Conservation (phyloP, 225 moss, liverwort and hornwort species). For the Physcomitrium patens region DNA sequence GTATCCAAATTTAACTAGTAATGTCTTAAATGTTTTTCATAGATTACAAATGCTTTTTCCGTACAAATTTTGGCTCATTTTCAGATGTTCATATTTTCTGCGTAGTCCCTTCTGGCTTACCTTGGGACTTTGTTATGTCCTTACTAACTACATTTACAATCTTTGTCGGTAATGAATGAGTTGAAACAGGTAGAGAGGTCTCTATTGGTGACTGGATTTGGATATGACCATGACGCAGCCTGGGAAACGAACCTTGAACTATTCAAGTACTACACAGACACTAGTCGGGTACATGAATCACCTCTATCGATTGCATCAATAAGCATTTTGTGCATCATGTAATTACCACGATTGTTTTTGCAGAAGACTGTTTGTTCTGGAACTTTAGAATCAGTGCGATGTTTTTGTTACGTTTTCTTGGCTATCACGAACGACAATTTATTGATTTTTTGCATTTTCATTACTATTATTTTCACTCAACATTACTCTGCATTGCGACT, state of each 20-base stretch:
- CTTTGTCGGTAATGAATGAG: constrained; percentile 14
- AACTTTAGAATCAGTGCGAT: not conserved
- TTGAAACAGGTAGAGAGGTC: constrained; percentile 72
- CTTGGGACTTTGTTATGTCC: not conserved
- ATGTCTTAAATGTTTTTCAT: constrained; percentile 8
- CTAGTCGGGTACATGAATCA: constrained; percentile 70
- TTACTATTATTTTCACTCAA: not conserved
- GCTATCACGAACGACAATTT: too few species aligned
- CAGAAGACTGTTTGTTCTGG: not conserved
- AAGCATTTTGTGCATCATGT: not conserved
- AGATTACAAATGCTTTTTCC: too few species aligned
- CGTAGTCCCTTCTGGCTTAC: not conserved
- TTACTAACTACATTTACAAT: constrained; percentile 15
- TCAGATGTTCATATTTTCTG: not conserved
- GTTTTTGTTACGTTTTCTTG: constrained; percentile 10
- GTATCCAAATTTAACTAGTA: not conserved
- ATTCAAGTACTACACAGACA: constrained; percentile 78
- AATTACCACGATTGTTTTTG: not conserved
- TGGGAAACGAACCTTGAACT: constrained; percentile 89
- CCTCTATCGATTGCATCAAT: constrained; percentile 16
- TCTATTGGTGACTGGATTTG: constrained; percentile 93
- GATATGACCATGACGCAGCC: constrained; percentile 91
- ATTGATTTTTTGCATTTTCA: too few species aligned
- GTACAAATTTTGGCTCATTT: not conserved
- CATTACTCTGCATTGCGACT: not conserved